Base-by-base conservation (phyloP, 2,329 filamentous ascomycete genomes). In the Alternaria sp. region DNA sequence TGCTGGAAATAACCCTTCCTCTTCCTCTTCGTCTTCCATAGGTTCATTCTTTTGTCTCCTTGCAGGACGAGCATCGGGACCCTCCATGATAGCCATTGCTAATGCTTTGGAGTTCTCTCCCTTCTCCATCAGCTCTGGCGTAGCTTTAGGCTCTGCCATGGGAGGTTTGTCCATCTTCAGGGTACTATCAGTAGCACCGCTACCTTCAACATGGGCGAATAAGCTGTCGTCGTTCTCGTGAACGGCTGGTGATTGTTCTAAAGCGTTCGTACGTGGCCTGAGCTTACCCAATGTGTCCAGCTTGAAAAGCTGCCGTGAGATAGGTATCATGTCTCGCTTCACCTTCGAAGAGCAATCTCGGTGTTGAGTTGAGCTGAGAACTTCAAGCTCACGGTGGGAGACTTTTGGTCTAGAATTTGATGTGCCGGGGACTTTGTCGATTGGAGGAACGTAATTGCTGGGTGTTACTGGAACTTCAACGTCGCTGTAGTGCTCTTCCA, bases 271-370 rank as follows among this genome's bases (percentile, higher is more conserved):
- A 5, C 51, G 46, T 7, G 16, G 36, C 22, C 20, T 16, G 6
- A 46, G 28, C 14, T 20, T 24, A 14, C 14, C 14, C 4, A n/a
- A 1, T n/a, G 20, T 16, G 9, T 47, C 12, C 8, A 30, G 22
- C 30, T 54, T 47, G 18, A 47, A 54, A 4, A 54, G 42, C 42
- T 54, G 32, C 8, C 42, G 52, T 18, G 42, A 32, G 47, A 46
- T 54, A 7, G 52, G 42, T 4, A 9, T 7, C 18, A 8, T n/a
- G 7, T 51, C 20, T n/a, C 22, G 34, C 24, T 26, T 26, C 11
- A 22, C 16, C 2, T 18, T 47, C n/a, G 52, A 47, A 2, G 51
- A 2, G 3, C 41, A 30, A 1, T 34, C 14, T 3, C 32, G 32
- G 32, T 36, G 7, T 16, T 14, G 12, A 5, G 2, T 14, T 16